Evolutionary conservation across 768 basidiomycete species (phyloP).

Genomic region (Leccinum fibrillosum): DNA sequence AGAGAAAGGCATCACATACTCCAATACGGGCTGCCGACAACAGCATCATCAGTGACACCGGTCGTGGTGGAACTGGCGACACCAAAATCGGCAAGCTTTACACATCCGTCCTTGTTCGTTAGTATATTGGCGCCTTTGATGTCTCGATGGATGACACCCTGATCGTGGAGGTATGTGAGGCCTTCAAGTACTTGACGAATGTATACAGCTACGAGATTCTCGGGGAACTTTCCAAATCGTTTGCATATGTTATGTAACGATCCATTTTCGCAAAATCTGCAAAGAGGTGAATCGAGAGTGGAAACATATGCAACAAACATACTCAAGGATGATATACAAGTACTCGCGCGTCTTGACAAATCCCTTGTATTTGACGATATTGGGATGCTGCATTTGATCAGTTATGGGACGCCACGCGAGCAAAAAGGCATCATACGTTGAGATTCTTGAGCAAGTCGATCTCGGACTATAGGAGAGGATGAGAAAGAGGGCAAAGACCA

Average conservation of each 20-base stretch:
- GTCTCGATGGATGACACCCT: slow-evolving; percentile 98
- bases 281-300: slow-evolving; percentile 6
- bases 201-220: slow-evolving; percentile 93
- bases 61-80: slow-evolving; percentile 81
- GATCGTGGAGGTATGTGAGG: slow-evolving; percentile 94
- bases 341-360: slow-evolving; percentile 94
- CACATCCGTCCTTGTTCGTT: slow-evolving; percentile 97
- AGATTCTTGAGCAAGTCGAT: slow-evolving; percentile 97
- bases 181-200: slow-evolving; percentile 96
- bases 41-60: slow-evolving; percentile 80
- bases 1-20: slow-evolving; percentile 50
- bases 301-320: slow-evolving; percentile 24
- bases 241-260: slow-evolving; percentile 94
- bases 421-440: slow-evolving; percentile 54
- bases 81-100: slow-evolving; percentile 99
- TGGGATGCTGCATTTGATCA: slow-evolving; percentile 65
- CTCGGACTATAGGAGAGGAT: slow-evolving; percentile 62
- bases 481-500: slow-evolving; percentile 4
- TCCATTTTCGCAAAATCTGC: slow-evolving; percentile 94
- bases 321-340: slow-evolving; percentile 97
- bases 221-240: slow-evolving; percentile 98
- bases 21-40: slow-evolving; percentile 99
- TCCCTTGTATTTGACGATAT: slow-evolving; percentile 99
- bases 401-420: slow-evolving; percentile 1
- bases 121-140: slow-evolving; percentile 99